These are phyloP conservation scores for button mushroom (Agaricus bisporus) DNA, from an alignment of 768 basidiomycete species.

Conservation along the genomic window DNA sequence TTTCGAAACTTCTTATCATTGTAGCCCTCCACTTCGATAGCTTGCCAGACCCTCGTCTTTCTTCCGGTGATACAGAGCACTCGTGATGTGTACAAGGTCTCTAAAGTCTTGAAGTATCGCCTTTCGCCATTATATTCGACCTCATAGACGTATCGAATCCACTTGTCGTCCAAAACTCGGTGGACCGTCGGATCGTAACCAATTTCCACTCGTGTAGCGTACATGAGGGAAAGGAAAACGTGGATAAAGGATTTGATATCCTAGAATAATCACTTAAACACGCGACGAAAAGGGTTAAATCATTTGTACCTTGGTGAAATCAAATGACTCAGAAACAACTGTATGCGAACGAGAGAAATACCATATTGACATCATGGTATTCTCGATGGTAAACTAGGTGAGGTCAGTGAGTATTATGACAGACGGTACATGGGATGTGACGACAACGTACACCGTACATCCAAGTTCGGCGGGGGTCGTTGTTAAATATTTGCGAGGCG, in stretches of 20 bases:
- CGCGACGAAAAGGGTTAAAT: background rate
- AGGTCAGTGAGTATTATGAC: background rate
- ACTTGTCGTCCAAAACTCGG: background rate
- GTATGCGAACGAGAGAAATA: slow-evolving; percentile 5
- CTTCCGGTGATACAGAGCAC: slow-evolving; percentile 5
- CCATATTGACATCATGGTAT: background rate
- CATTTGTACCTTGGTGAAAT: background rate
- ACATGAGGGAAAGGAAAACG: slow-evolving; percentile 5
- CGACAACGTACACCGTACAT: background rate
- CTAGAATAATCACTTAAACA: background rate
- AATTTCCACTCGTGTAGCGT: background rate
- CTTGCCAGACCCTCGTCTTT: slow-evolving; percentile 12
- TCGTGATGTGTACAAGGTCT: background rate
- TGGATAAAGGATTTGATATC: background rate
- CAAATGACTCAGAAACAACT: background rate
- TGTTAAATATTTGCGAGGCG: background rate
- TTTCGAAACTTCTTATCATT: background rate
- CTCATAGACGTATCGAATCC: background rate
- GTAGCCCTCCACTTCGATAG: background rate
- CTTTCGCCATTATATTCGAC: background rate
- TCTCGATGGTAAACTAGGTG: background rate
- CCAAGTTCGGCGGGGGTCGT: slow-evolving; percentile 1
- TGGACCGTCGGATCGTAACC: slow-evolving; percentile 3
- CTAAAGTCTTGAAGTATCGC: background rate
- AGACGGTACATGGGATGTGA: background rate